Base-by-base conservation (phyloP, 208 protist species). In the Crithidia acanthocephali region DNA sequence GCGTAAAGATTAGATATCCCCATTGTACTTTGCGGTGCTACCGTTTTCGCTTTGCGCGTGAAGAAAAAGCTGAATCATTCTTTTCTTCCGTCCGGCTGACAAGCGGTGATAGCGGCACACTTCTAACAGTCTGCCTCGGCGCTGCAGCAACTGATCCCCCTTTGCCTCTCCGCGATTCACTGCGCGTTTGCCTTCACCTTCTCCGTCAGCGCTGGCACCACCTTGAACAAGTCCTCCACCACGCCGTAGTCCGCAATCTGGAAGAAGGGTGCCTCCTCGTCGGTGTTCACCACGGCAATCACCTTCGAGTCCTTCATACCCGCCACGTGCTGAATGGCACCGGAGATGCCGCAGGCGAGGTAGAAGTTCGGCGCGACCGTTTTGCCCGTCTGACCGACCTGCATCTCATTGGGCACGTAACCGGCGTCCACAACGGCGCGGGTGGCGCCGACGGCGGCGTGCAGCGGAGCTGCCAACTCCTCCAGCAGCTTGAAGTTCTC, bases 281-380 rank as follows among this genome's bases (percentile, higher is more conserved):
- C 98, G 67, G 98, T 99, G 92, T 99, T 99, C 71, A 99, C 93
- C 27, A 95, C 93, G 1, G 95, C 96, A 72, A 98, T 98, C 23
- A 93, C 91, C 88, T 99, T 99, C 66, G 88, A 96, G 87, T 99
- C 98, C 87, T 99, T 99, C 98, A 99, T 99, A 66, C 98, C 98
- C 2, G 98, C 97, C 10, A 99, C 78, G 74, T 97, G 89, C 81
- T 97, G 98, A 74, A 99, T 99, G 5, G 98, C 98, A 51, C 98
- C 98, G 47, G 92, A 98, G 62, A 99, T 98, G 60, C 98, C 98
- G 61, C 97, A 94, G 20, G 96, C 98, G 30, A 99, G 86, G 85
- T 99, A 99, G 33, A 99, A 93, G 71, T 98, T 93, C 13, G 98
- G 98, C 9, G 98, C 98, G n/a, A 99, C 97, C 25, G 98, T 94